Base-by-base conservation (phyloP, 2,329 filamentous ascomycete genomes). In the Lizonia empirigonia region DNA sequence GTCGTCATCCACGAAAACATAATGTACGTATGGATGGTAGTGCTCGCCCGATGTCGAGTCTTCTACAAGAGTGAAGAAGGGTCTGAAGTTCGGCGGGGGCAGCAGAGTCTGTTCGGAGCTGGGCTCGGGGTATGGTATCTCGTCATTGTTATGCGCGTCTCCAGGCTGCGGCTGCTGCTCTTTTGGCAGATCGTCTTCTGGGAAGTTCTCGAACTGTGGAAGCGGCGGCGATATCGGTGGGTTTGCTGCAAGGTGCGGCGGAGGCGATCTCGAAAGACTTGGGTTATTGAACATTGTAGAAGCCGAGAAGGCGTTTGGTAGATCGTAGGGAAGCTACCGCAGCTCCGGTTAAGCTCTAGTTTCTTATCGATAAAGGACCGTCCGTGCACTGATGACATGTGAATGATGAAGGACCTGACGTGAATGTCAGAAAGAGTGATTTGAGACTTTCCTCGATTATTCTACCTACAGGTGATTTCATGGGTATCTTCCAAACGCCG, bases 1-100 rank as follows among this genome's bases (percentile, higher is more conserved):
- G 68, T 97, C 91, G 74, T 97, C 94, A 73, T 97, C 92, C 62
- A 85, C 84, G 77, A 99, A 97, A 67, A 97, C 83, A 76, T 97
- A 97, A 76, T 93, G 91, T 1, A 96, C 85, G 44, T 84, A 85
- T 1, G 93, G 94, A 70, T 97, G 92, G 64, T 90, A 82, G 55
- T 90, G 89, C 36, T 89, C 84, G 63, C 85, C 82, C 7, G 84
- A 86, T n/a, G 84, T 82, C 9, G 82, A 76, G 72, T 96, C 91
- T 67, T 90, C 85, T 58, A 97, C 80, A 33, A 97, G 79, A 1
- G 90, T 88, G 78, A 96, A 97, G 77, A 96, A 88, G 2, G 91
- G 90, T 35, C 85, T 81, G 72, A 96, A 93, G 76, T 71, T 76
- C 54, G 74, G 68, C 2, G 73, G 75, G n/a, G 72, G 75, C 23